Conservation (phyloP, 768 basidiomycete species). For the Suillus placidus region DNA sequence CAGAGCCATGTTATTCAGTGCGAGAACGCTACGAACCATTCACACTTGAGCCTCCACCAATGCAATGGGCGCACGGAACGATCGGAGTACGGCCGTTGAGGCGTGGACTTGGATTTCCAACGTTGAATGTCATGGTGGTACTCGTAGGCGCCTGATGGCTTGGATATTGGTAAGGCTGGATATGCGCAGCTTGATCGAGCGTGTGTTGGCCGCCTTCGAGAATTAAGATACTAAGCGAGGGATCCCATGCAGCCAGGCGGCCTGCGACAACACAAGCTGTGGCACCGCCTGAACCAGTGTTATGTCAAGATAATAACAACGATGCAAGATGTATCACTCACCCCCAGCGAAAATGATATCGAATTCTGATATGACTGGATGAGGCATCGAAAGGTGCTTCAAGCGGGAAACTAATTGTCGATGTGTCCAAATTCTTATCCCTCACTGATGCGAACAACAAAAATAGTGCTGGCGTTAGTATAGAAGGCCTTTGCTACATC, state of each 20-base stretch:
- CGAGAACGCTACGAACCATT: conserved; percentile 20
- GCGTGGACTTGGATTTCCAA: conserved; percentile 14
- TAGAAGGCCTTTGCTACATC: too few species aligned
- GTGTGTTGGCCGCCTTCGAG: conserved; percentile 30
- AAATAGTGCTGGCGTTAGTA: neutral
- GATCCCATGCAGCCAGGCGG: conserved; percentile 27
- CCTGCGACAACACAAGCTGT: conserved; percentile 32
- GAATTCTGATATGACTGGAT: neutral
- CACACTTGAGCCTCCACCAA: conserved; percentile 31
- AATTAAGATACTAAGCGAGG: conserved; percentile 30
- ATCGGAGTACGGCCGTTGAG: conserved; percentile 20
- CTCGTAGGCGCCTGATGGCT: conserved; percentile 18
- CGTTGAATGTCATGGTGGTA: conserved; percentile 20
- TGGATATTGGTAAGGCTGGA: conserved; percentile 22
- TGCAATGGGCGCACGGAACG: conserved; percentile 20
- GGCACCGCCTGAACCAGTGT: conserved; percentile 22
- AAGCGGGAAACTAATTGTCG: neutral
- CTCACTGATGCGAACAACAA: neutral
- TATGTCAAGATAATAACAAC: neutral
- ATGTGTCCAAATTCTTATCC: neutral
- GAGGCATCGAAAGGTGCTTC: neutral
- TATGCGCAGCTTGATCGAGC: conserved; percentile 20
- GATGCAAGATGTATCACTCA: neutral
- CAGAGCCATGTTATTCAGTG: neutral
- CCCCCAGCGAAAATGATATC: conserved; percentile 4